Percentiles rank a stretch among this genome's conserved stretches.
phyloP scores from a whole-genome alignment of 768 basidiomycete species.

The Gelatoporia subvermispora region DNA sequence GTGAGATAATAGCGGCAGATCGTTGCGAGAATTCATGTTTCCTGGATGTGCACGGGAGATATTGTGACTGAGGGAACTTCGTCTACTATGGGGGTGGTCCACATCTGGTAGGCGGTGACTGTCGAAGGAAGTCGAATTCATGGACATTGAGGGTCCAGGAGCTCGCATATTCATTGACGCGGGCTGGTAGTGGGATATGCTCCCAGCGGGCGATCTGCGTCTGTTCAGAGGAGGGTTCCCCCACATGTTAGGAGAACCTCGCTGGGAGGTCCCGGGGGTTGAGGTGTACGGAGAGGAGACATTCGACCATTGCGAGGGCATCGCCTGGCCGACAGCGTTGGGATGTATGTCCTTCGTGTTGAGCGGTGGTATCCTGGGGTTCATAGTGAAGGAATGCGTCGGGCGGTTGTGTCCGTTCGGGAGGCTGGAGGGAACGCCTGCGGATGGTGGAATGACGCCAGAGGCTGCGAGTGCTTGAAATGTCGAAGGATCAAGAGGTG shows the following conservation, averaged over 20 bases:
- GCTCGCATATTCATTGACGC: constrained; percentile 11
- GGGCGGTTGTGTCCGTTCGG: constrained; percentile 33
- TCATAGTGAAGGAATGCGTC: constrained; percentile 19
- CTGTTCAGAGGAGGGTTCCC: constrained; percentile 17
- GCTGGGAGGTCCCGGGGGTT: constrained; percentile 35
- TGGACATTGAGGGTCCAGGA: constrained; percentile 12
- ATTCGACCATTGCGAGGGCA: constrained; percentile 17
- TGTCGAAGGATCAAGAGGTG: constrained; percentile 54
- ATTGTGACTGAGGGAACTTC: constrained; percentile 16
- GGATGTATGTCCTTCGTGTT: constrained; percentile 17
- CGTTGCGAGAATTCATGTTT: constrained; percentile 6
- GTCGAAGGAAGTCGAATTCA: constrained; percentile 13
- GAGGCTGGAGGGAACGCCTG: constrained; percentile 32
- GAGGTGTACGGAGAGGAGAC: constrained; percentile 20
- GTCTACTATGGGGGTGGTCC: constrained; percentile 15
- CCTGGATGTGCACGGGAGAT: constrained; percentile 8
- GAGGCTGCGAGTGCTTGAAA: constrained; percentile 61
- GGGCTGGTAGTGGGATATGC: constrained; percentile 26
- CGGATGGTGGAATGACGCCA: constrained; percentile 43
- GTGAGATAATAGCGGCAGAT: neutral
- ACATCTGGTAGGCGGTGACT: constrained; percentile 3
- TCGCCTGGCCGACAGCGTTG: constrained; percentile 4
- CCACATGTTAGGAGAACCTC: constrained; percentile 60
- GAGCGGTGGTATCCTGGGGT: constrained; percentile 10
- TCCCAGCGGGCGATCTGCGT: constrained; percentile 31